phyloP scores from a whole-genome alignment of 257 asterid genomes.

The Paulownia fortunei region DNA sequence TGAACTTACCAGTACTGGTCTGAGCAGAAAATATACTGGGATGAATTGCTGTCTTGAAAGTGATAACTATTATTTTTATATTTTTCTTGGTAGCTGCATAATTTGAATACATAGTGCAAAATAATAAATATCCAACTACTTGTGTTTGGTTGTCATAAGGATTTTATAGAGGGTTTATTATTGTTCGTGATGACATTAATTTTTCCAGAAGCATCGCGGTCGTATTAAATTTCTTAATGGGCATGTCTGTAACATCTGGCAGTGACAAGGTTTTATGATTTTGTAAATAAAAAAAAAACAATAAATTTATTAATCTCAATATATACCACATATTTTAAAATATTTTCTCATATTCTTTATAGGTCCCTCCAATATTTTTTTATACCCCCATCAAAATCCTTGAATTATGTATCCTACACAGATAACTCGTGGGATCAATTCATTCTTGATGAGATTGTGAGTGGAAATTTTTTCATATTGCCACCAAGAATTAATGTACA shows the following conservation, averaged over 20 bases:
- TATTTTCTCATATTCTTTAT: neutral
- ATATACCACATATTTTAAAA: neutral
- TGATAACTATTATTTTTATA: conserved; percentile 11
- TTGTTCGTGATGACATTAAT: conserved; percentile 37
- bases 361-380: neutral
- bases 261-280: conserved; percentile 2
- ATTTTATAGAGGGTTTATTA: conserved; percentile 30
- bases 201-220: conserved; percentile 36
- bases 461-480: too few species aligned
- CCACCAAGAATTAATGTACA: too few species aligned
- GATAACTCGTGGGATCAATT: too few species aligned
- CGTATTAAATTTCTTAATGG: conserved; percentile 41
- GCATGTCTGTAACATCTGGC: conserved; percentile 31
- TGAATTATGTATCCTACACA: too few species aligned
- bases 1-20: conserved; percentile 16
- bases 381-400: too few species aligned
- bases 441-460: too few species aligned
- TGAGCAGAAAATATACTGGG: conserved; percentile 10
- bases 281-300: neutral
- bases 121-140: conserved; percentile 40
- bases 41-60: conserved; percentile 35
- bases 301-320: neutral
- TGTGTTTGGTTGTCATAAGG: conserved; percentile 19
- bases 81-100: conserved; percentile 22
- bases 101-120: conserved; percentile 21